Base-by-base conservation (phyloP, 345 rosid species). In the Combretum micranthum region DNA sequence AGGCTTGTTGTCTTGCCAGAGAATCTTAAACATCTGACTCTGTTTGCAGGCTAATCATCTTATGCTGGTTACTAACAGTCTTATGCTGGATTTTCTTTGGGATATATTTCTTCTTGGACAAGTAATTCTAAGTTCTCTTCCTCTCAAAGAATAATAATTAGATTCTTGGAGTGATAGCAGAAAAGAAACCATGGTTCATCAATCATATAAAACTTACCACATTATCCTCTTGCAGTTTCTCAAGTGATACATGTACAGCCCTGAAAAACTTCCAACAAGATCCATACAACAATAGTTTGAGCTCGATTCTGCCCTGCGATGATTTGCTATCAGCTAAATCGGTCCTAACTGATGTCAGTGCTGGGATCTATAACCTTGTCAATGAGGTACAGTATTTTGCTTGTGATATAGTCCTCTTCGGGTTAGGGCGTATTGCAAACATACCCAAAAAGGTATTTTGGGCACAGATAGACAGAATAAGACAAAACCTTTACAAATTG, bases 41-140 rank as follows among this genome's bases (percentile, higher is more conserved):
- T 11, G 23, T n/a, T 64, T 66, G 59, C 75, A 86, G 93, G 76
- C 64, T 83, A 26, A 77, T 86, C 32, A 57, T 50, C 20, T 10
- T 74, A 2, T 80, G 89, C 64, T 86, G 94, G 94, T 43, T 81
- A 62, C 63, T 86, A 62, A 79, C 86, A 25, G 74, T 64, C 60
- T 49, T 86, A 8, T 79, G 87, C 69, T 86, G 89, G 89, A 3
- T 75, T 3, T 64, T 83, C 58, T 81, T 79, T 39, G 94, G 94
- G 47, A 13, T 79, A 42, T 79, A 80, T 60, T 77, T 67, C 78
- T 80, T 81, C 75, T 54, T 86, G 42, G 72, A 69, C 48, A 70
- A 67, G 89, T 83, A 74, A 80, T 53, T 61, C 50, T 44, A 23
- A 44, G 43, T 52, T 52, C 50, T 46, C 52, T 22, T 44, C 20